phyloP scores from a whole-genome alignment of 352 stramenopile genomes.

The Phytopythium aichiense region DNA sequence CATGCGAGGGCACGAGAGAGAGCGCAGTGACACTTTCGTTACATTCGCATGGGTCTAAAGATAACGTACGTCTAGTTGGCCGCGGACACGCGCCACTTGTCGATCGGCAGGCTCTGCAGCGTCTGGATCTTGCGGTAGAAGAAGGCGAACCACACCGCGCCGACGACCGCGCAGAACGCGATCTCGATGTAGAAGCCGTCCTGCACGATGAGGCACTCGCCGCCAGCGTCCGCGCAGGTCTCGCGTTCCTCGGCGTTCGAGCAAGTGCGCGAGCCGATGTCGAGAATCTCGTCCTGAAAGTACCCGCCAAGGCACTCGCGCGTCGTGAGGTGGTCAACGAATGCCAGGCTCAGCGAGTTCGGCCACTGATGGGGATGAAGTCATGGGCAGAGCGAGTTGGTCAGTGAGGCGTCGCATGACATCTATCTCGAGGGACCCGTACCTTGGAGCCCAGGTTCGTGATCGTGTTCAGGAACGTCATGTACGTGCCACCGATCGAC shows the following conservation, averaged over 20 bases:
- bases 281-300: conserved; percentile 68
- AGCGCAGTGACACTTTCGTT: conserved; percentile 19
- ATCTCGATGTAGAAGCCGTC: conserved; percentile 85
- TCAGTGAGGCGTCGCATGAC: not conserved
- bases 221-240: conserved; percentile 47
- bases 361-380: conserved; percentile 44
- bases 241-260: conserved; percentile 67
- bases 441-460: conserved; percentile 96
- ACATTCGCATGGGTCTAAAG: conserved; percentile 17
- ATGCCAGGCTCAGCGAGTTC: conserved; percentile 78
- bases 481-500: conserved; percentile 98
- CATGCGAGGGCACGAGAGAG: not conserved
- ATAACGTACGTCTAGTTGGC: conserved; percentile 7
- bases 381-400: not conserved
- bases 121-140: conserved; percentile 65
- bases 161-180: conserved; percentile 61
- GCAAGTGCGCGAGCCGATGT: conserved; percentile 72
- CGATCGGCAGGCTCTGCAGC: conserved; percentile 80
- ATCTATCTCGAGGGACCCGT: not conserved
- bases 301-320: conserved; percentile 69
- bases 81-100: conserved; percentile 69
- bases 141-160: conserved; percentile 62
- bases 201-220: conserved; percentile 70
- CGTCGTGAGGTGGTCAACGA: conserved; percentile 81
- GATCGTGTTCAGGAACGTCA: conserved; percentile 99